phyloP scores from a whole-genome alignment of 2,329 filamentous ascomycete genomes.

The Aspergillus persii region DNA sequence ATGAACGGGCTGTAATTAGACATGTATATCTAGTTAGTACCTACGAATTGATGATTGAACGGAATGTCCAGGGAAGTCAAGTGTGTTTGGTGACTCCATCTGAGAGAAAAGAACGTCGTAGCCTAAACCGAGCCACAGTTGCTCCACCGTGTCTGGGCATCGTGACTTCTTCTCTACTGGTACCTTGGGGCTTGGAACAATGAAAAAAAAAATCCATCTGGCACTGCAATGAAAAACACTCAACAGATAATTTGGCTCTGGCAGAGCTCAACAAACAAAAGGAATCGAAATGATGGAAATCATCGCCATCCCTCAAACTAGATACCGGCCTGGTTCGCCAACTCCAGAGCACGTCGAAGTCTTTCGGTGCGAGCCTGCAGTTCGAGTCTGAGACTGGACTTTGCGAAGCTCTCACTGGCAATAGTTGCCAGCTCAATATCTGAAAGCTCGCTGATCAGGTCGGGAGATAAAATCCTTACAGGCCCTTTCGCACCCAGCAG shows the following conservation, averaged over 20 bases:
- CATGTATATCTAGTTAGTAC: not conserved
- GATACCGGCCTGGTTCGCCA: constrained; percentile 14
- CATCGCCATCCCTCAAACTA: not conserved
- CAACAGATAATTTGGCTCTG: too few relatives aligned
- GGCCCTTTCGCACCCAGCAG: constrained; percentile 54
- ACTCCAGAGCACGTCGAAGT: constrained; percentile 36
- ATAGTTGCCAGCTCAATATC: constrained; percentile 54
- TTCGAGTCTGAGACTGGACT: constrained; percentile 43
- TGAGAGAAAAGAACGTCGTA: not conserved
- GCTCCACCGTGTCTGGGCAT: not conserved
- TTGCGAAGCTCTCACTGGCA: constrained; percentile 54
- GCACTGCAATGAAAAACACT: too few relatives aligned
- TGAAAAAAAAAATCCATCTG: too few relatives aligned
- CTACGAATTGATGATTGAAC: not conserved
- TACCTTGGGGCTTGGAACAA: too few relatives aligned
- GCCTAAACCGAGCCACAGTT: not conserved
- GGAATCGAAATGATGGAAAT: too few relatives aligned
- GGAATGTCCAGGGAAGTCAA: not conserved
- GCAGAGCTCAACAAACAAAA: too few relatives aligned
- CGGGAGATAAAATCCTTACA: constrained; percentile 51
- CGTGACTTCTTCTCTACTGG: too few relatives aligned
- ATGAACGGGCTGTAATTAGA: not conserved
- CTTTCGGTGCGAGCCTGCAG: constrained; percentile 29
- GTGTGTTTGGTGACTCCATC: not conserved
- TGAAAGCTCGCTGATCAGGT: constrained; percentile 51